Base-by-base conservation (phyloP, 2,329 filamentous ascomycete genomes). In the Dissoconium aciculare region DNA sequence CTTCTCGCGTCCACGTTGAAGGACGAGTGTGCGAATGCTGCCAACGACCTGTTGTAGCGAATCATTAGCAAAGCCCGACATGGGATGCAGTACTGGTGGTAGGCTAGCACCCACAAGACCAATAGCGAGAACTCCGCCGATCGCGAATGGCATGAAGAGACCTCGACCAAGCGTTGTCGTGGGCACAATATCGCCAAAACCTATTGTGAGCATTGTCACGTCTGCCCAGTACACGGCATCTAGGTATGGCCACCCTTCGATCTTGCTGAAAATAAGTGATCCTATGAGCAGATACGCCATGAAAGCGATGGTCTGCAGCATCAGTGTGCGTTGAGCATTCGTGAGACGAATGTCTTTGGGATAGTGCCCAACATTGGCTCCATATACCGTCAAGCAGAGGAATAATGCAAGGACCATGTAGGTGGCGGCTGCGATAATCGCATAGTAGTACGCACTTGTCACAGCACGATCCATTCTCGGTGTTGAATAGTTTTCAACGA, bases 391-490 rank as follows among this genome's bases (percentile, higher is more conserved):
- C 5, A 69, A 41, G 16, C 63, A 54, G 60, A 73, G 64, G 5
- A 73, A 47, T 2, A 57, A 57, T 1, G 66, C 59, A 23, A 74
- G 63, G 31, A 71, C 55, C 35, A 68, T 66, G 43, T 74, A 74
- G 3, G 72, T 46, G 0, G 46, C 59, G 3, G 69, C 66, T 4
- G 70, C 70, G 33, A 70, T 67, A 31, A 70, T 63, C 2, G 59
- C 69, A 40, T 72, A 74, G 45, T 73, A 74, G 46, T 64, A 73
- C 5, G 66, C 66, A 40, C 69, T 64, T 0, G 64, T 64, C 14
- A 73, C 49, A 1, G 65, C 59, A 39, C 64, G 62, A 8, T 35
- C 37, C 3, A 32, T 34, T 3, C 32, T 28, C 5, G 45, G 45
- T 8, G 39, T 32, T n/a, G 55, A 49, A 24, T 50, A 34, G 10